Evolutionary conservation across 768 basidiomycete species (phyloP), one percentile per base, ranked within the genome.

Genomic region (Hygrophoropsis aurantiaca): DNA sequence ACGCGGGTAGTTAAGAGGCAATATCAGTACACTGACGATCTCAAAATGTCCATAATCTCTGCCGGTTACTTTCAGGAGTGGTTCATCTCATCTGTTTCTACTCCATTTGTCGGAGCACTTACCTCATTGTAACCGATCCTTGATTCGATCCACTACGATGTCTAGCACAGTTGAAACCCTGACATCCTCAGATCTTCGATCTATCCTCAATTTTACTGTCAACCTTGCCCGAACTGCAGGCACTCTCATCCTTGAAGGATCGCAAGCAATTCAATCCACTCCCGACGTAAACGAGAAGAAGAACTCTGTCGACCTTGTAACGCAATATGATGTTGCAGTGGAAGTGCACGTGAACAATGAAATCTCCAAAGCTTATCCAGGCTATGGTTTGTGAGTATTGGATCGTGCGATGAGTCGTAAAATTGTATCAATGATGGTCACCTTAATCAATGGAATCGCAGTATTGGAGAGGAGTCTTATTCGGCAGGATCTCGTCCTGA

Each of bases 401-500:
- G 0, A n/a, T 46, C 23, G 11, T 10, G 3, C 15, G 21, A 39
- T 47, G 21, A 18, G n/a, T 45, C 11, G n/a, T 9, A 35, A 25
- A 3, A 16, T 26, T 15, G 27, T n/a, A n/a, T 5, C 6, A 11
- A 19, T 13, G 6, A 36, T 9, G 24, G 34, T 23, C 19, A 24
- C 30, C 21, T 30, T 11, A 40, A 21, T 9, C 13, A 20, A 35
- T 27, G 7, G 24, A 26, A 40, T 27, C 32, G 24, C 50, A 94
- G 91, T 67, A 90, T 97, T 49, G 95, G 95, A 47, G 95, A 99
- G 62, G 95, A 98, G 69, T 88, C 88, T 0, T 94, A 87, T 56
- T 82, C 90, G 8, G 77, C 85, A 4, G 90, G 90, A n/a, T 64
- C 75, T 47, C 75, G 80, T 24, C 74, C 77, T 16, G 75, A 82